Conservation (phyloP, 164 flowering plant genomes). For the Hamamelis virginiana region DNA sequence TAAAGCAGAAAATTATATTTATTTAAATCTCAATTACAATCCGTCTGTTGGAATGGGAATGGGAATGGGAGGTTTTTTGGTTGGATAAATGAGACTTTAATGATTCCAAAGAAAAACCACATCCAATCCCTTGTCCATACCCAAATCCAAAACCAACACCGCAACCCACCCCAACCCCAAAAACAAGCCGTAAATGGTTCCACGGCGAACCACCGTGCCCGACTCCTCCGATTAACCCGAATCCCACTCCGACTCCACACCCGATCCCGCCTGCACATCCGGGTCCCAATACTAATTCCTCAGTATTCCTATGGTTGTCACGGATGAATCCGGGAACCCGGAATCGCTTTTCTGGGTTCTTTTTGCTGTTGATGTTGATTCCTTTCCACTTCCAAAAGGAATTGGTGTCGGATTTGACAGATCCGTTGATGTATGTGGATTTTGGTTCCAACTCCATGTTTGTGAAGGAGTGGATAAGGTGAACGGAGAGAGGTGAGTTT, state of each 20-base stretch:
- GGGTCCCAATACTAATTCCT: slow-evolving; percentile 40
- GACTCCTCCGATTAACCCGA: slow-evolving; percentile 59
- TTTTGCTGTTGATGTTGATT: slow-evolving; percentile 11
- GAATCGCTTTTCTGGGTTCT: slow-evolving; percentile 20
- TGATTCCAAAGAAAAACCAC: slow-evolving; percentile 30
- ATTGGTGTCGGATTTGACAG: slow-evolving; percentile 13
- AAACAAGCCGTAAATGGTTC: slow-evolving; percentile 49
- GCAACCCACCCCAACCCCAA: slow-evolving; percentile 61
- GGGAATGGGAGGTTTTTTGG: slow-evolving; percentile 17
- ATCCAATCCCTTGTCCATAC: slow-evolving; percentile 53
- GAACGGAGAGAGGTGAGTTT: too few species aligned
- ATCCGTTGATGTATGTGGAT: slow-evolving; percentile 10
- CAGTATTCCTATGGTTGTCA: slow-evolving; percentile 17
- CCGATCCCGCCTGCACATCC: slow-evolving; percentile 72
- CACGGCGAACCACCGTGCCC: slow-evolving; percentile 48
- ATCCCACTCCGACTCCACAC: slow-evolving; percentile 66
- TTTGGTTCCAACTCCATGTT: slow-evolving; percentile 11
- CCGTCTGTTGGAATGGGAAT: slow-evolving; percentile 19
- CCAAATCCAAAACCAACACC: slow-evolving; percentile 64
- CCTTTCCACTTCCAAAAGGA: slow-evolving; percentile 42
- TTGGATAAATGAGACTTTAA: slow-evolving; percentile 17
- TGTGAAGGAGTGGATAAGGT: too few species aligned
- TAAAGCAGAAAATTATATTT: background rate
- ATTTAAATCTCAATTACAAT: slow-evolving; percentile 20
- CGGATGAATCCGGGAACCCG: slow-evolving; percentile 36